Base-by-base conservation (phyloP, 306 rosid species). In the Cucumis cinereus region DNA sequence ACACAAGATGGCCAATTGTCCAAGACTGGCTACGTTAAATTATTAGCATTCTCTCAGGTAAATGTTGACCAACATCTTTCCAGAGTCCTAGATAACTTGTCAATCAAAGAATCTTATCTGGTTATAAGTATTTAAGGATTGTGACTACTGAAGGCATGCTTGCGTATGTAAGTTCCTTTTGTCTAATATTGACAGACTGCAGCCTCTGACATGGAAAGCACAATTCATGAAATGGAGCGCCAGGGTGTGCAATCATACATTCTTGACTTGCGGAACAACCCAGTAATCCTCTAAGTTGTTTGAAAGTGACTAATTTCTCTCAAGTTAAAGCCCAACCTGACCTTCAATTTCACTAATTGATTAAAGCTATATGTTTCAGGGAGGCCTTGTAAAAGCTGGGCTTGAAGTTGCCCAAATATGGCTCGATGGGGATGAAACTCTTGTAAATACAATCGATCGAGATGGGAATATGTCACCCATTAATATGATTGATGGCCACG, bases 391-490 rank as follows among this genome's bases (percentile, higher is more conserved):
- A 55, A 91, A 77, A 86, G 91, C 87, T 3, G 96, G 97, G 20
- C 98, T 94, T 72, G 97, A 94, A 79, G 96, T 94, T 78, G 97
- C 98, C 68, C 95, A 91, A 81, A 91, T 94, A 72, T 94, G 97
- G 98, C 77, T 94, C 62, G 98, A 94, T 76, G 98, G 98, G 77
- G 90, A 94, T 74, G 98, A 87, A 85, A 94, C 98, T 83, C 87
- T 94, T 6, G 98, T 94, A 67, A 94, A 94, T 35, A 89, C 98
- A 0, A 79, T 94, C 24, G 98, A 94, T 77, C 87, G 98, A 76
- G 83, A 86, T 7, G 98, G 98, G 73, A 83, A 91, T 79, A 82
- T 89, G 93, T 87, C 82, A 45, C 96, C 95, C 0, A 90, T 94
- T 73, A 91, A 74, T 56, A 94, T 92, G 94, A 80, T 87, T 78